These are phyloP conservation scores for Sonneratia alba DNA, from an alignment of 345 rosid species.

Conservation along the genomic window DNA sequence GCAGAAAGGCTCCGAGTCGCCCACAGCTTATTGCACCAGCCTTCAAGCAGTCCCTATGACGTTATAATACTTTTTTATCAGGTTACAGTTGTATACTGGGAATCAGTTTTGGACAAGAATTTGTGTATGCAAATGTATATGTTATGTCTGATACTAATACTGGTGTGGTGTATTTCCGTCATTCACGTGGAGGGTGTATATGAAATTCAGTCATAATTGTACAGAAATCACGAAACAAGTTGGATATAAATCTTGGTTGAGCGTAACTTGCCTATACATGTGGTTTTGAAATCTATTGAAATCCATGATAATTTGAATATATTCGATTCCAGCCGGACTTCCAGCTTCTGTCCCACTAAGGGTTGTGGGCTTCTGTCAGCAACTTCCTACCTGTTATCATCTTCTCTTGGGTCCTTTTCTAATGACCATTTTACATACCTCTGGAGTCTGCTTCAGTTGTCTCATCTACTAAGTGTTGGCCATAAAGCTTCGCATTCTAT, in stretches of 20 bases:
- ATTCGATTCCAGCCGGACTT: no score
- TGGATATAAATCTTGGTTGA: background rate
- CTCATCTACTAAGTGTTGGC: no score
- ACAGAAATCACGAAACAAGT: background rate
- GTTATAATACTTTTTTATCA: background rate
- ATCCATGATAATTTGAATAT: no score
- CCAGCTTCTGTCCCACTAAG: no score
- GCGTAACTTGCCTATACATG: background rate
- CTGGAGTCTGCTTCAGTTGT: no score
- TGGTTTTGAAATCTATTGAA: background rate
- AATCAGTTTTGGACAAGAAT: background rate
- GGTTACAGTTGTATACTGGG: background rate
- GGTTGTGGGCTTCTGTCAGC: no score
- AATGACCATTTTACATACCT: no score
- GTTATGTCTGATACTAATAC: background rate
- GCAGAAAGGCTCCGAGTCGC: background rate
- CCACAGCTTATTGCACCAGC: background rate
- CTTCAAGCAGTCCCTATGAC: background rate
- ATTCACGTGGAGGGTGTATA: no score
- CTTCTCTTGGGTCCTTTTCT: no score
- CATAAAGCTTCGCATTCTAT: no score
- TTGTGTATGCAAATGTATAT: slow-evolving; percentile 3
- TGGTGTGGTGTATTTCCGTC: no score
- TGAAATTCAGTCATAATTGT: background rate
- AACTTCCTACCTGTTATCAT: no score